Base-by-base conservation (phyloP, 2,329 filamentous ascomycete species). In the Pseudogymnoascus pannorum region DNA sequence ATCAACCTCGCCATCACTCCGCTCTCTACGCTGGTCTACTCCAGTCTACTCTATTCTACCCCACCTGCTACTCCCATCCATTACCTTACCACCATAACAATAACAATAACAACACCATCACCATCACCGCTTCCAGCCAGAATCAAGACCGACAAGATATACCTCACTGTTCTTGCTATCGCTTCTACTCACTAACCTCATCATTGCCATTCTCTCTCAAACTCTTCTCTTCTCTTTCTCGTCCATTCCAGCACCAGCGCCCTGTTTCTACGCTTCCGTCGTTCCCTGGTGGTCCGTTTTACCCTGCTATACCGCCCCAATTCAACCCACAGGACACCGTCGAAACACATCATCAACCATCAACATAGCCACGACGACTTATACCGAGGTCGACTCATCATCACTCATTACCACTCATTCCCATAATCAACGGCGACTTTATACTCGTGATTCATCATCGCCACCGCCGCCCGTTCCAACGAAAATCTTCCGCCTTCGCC, bases 401-500 rank as follows among this genome's bases (percentile, higher is more conserved):
- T 8, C 14, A 51, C 44, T 51, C 44, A 51, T 51, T 51, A 29
- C 24, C 6, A 29, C 22, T n/a, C 22, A 51, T 51, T 29, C 14
- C 22, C 24, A 48, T 51, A 51, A 16, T 51, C 44, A 51, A 8
- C n/a, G n/a, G n/a, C n/a, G n/a, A n/a, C 44, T 48, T n/a, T 29
- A 51, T 16, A 44, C n/a, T 29, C 22, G 22, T 51, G 24, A 51
- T 51, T 51, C 22, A 22, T 51, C 44, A 29, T 51, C 44, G 44
- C 44, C 44, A 51, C 44, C 44, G 44, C 44, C 44, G 36, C 40
- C 11, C 18, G 11, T 22, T 6, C n/a, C 20, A 16, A 14, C 22
- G 44, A 51, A 51, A 51, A 51, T 51, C 42, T 48, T 48, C 42
- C 12, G 42, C 42, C 42, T 48, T 51, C 44, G 22, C 44, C 44